Evolutionary conservation across 345 rosid genomes (phyloP).

Genomic region (Salix udensis): DNA sequence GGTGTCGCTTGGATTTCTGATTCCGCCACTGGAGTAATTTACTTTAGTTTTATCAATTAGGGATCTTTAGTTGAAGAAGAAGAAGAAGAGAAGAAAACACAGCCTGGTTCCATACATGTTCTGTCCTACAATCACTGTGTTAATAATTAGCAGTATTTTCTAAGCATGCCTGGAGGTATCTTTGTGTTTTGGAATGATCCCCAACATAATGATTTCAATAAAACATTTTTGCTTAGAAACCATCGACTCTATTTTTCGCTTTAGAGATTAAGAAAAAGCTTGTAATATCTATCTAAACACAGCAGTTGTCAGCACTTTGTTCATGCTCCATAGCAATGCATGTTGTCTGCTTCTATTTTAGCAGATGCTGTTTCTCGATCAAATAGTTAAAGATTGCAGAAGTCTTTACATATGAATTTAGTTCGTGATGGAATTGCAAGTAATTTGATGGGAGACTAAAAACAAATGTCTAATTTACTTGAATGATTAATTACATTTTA

Average conservation of each 20-base stretch:
- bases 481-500: no score
- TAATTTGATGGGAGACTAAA: no score
- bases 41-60: neutral
- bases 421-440: no score
- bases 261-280: neutral
- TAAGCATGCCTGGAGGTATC: neutral
- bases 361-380: no score
- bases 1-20: neutral
- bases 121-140: no score
- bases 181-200: neutral
- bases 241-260: neutral
- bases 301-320: neutral
- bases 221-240: neutral
- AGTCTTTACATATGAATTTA: fast-evolving
- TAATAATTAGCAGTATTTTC: neutral
- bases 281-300: neutral
- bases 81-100: neutral
- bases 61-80: neutral
- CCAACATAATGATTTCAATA: neutral
- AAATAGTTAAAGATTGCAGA: no score
- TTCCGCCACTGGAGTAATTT: neutral
- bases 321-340: neutral
- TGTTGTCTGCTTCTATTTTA: neutral
- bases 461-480: no score
- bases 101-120: no score